phyloP scores from a whole-genome alignment of 306 rosid genomes.

The Prunus mume region DNA sequence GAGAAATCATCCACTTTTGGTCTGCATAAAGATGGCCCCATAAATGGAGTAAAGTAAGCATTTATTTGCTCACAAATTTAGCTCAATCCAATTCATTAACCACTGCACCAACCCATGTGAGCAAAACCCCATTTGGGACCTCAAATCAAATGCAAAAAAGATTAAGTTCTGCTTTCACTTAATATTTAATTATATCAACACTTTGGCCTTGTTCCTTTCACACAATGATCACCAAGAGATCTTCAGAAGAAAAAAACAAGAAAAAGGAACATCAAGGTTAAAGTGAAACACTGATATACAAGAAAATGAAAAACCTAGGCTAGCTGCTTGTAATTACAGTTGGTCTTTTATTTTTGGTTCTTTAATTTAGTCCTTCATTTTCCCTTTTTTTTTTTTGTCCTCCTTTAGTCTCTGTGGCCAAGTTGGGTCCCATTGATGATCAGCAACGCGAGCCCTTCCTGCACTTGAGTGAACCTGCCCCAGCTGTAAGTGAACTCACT shows the following conservation, averaged over 20 bases:
- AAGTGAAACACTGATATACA: conserved; percentile 24
- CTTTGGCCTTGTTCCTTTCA: conserved; percentile 18
- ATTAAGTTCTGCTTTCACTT: not conserved
- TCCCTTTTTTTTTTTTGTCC: fast-evolving
- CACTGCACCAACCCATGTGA: conserved; percentile 13
- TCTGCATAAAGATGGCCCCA: not conserved
- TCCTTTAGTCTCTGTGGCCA: no score
- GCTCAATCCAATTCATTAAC: not conserved
- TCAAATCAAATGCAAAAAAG: not conserved
- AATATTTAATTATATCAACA: conserved; percentile 4
- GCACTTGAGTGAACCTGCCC: conserved; percentile 69
- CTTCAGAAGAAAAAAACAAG: not conserved
- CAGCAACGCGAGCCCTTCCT: conserved; percentile 68
- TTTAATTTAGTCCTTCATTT: conserved; percentile 15
- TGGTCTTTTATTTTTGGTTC: not conserved
- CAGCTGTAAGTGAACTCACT: conserved; percentile 61
- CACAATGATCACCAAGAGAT: not conserved
- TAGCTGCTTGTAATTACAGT: conserved; percentile 27
- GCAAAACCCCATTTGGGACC: not conserved
- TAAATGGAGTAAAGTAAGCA: not conserved
- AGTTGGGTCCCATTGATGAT: not conserved
- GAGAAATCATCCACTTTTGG: conserved; percentile 9
- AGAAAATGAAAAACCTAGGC: conserved; percentile 6
- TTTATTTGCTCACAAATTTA: conserved; percentile 6
- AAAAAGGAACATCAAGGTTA: not conserved